Evolutionary conservation across 2,329 filamentous ascomycete genomes (phyloP), one percentile per base, ranked within the genome.

Genomic region (Clarireedia sp.): DNA sequence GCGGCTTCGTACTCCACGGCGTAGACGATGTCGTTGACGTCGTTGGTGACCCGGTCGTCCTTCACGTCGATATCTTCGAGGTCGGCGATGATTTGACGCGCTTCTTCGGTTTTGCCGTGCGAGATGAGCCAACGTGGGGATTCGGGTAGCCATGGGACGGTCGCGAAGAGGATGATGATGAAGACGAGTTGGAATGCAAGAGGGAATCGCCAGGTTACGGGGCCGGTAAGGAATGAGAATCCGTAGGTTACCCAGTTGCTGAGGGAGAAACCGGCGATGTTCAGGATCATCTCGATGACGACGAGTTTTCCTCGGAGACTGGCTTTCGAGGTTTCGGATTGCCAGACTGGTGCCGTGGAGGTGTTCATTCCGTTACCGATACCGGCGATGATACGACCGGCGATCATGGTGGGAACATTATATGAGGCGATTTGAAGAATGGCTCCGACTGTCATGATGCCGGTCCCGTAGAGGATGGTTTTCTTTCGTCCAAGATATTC

Each of bases 321-420:
- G 3, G 57, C 50, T n/a, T 57, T 57, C 0, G 59, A 58, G 1
- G 57, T 52, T 19, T 59, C 57, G 37, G 47, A 54, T 49, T 57
- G 56, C 55, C 55, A 59, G 9, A 57, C 48, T 1, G 57, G 57
- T 1, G 76, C 72, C 12, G 72, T 74, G 2, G 71, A 73, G 0
- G 73, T 76, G 56, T 76, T 75, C 64, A 76, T 74, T 66, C 87
- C 87, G 64, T 90, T 86, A 76, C 87, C 87, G 51, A 90, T 69
- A 68, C 87, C 87, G 49, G 87, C 83, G 64, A 91, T 74, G 56
- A 90, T 73, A 78, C 87, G 87, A 67, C 87, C 87, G 55, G 80
- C 79, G 5, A 62, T 60, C 44, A 64, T 67, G 81, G 83, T 68
- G 87, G 84, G 58, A 12, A 77, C 77, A 60, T 77, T 76, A 12